Percentiles rank a stretch among this genome's conserved stretches.
Evolutionary conservation across 345 rosid genomes (phyloP).

Genomic region (Populus deltoides): DNA sequence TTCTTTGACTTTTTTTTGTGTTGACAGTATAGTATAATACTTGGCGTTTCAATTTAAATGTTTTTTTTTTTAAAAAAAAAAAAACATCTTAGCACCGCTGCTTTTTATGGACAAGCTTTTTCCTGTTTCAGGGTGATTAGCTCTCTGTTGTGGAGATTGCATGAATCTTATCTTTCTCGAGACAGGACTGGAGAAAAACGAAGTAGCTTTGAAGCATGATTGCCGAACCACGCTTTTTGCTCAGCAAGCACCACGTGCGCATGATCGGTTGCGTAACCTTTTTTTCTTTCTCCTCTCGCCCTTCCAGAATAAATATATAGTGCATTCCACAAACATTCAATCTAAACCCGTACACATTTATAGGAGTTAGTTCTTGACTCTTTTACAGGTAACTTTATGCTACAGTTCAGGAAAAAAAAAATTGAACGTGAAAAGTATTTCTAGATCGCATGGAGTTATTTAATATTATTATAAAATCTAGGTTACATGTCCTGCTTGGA

Average conservation of each 20-base stretch:
- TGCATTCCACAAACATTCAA: too few relatives aligned
- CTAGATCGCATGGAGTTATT: too few relatives aligned
- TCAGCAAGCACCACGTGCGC: background rate
- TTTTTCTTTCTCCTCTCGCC: background rate
- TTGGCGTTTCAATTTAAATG: background rate
- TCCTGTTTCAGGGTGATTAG: background rate
- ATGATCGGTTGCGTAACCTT: background rate
- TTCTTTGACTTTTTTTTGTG: slow-evolving; percentile 14
- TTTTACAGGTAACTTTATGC: too few relatives aligned
- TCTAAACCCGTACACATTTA: too few relatives aligned
- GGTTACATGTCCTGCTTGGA: too few relatives aligned
- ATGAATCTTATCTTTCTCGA: background rate
- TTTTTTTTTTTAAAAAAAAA: background rate
- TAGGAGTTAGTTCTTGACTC: too few relatives aligned
- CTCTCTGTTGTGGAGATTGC: background rate
- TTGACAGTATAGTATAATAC: background rate
- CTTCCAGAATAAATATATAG: too few relatives aligned
- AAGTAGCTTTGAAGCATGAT: background rate
- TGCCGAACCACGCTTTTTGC: background rate
- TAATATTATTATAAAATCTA: too few relatives aligned
- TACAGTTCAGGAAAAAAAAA: too few relatives aligned
- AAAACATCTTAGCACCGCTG: background rate
- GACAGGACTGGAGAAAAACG: background rate
- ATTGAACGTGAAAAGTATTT: too few relatives aligned
- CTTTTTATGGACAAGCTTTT: background rate